Conservation (phyloP, 257 asterid genomes). For the Cruciata laevipes region DNA sequence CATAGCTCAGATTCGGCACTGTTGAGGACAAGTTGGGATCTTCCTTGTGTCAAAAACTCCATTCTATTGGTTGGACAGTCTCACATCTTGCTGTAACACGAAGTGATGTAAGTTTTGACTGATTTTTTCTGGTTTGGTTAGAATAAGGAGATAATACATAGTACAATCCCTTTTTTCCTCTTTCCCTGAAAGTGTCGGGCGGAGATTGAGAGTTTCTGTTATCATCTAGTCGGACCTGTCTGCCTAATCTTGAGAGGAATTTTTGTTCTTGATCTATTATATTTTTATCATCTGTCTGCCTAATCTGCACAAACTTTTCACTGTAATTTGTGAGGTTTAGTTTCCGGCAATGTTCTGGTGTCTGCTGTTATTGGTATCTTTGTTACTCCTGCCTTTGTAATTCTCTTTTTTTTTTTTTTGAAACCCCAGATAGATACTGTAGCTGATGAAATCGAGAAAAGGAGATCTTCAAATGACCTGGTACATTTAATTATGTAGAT, state of each 20-base stretch:
- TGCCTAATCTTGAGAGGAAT: neutral
- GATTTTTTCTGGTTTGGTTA: constrained; percentile 1
- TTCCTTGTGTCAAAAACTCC: constrained; percentile 51
- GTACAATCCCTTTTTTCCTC: neutral
- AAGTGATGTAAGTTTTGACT: constrained; percentile 55
- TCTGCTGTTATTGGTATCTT: neutral
- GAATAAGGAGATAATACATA: neutral
- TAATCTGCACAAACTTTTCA: neutral
- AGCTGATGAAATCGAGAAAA: constrained; percentile 84
- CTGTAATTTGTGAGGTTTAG: neutral
- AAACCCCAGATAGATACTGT: constrained; percentile 73
- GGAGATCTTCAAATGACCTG: constrained; percentile 64
- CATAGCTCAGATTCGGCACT: constrained; percentile 97
- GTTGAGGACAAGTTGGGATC: constrained; percentile 69
- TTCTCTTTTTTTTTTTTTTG: neutral
- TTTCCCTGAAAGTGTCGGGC: neutral
- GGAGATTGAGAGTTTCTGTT: neutral
- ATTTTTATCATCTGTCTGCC: neutral
- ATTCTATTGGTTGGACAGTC: constrained; percentile 71
- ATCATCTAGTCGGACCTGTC: neutral
- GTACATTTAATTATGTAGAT: constrained; percentile 32
- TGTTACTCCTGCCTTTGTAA: constrained; percentile 5
- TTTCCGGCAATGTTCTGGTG: neutral
- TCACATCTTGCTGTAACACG: constrained; percentile 51
- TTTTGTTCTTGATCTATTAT: neutral